Conservation (phyloP, 176 grass and related monocot species). For the Triticum timopheevii region DNA sequence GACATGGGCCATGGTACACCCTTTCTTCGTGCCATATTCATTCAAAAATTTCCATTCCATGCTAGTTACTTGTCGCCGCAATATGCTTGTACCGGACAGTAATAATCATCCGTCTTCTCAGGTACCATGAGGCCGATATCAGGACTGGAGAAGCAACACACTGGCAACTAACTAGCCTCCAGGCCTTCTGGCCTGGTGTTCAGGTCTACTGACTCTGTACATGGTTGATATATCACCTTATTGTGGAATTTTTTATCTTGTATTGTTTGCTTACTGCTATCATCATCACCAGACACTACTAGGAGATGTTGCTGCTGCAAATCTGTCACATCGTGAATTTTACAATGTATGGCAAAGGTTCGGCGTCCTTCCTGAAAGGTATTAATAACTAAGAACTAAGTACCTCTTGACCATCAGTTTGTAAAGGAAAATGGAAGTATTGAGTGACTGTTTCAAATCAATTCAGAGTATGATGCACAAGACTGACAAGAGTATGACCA, state of each 20-base stretch:
- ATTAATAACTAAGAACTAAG: constrained; percentile 9
- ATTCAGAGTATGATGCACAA: not conserved
- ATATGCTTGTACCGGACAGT: constrained; percentile 20
- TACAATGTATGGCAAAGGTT: constrained; percentile 92
- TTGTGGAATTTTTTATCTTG: not conserved
- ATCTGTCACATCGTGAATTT: constrained; percentile 94
- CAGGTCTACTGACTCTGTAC: constrained; percentile 57
- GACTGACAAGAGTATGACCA: not conserved
- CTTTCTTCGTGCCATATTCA: constrained; percentile 22
- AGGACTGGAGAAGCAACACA: constrained; percentile 92
- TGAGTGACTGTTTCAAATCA: not conserved
- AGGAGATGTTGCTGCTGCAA: constrained; percentile 90
- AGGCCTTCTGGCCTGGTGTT: constrained; percentile 99
- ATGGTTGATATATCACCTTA: constrained; percentile 26
- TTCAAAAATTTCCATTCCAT: constrained; percentile 14
- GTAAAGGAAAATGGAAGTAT: not conserved
- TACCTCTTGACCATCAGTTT: not conserved
- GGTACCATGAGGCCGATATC: constrained; percentile 99
- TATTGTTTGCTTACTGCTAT: constrained; percentile 38
- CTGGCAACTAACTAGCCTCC: constrained; percentile 98
- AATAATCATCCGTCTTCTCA: constrained; percentile 8
- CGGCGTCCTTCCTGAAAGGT: constrained; percentile 96
- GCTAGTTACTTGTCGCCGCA: not conserved
- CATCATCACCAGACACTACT: constrained; percentile 69
- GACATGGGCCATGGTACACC: constrained; percentile 85